These are phyloP conservation scores for Scheffersomyces lignosus DNA, from an alignment of 805 yeast genomes.

Conservation along the genomic window DNA sequence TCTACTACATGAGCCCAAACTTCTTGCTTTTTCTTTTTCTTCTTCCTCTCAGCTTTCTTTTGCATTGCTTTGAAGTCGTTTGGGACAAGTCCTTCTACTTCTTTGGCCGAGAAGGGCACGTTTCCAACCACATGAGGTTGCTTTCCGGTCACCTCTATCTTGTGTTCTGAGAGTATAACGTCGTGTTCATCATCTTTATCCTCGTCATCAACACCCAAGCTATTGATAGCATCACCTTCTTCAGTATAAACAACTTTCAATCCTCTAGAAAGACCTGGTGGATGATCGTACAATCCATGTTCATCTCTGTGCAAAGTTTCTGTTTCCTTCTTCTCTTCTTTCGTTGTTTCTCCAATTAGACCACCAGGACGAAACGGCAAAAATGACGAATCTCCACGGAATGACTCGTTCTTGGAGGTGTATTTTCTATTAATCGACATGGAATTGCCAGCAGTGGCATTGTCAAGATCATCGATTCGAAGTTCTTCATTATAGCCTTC, in stretches of 20 bases:
- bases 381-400: constrained; percentile 69
- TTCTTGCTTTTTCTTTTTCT: constrained; percentile 38
- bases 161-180: constrained; percentile 4
- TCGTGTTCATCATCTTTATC: constrained; percentile 4
- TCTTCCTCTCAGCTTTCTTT: constrained; percentile 21
- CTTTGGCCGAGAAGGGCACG: constrained; percentile 39
- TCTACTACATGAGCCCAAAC: constrained; percentile 97
- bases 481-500: constrained; percentile 58
- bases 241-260: constrained; percentile 31
- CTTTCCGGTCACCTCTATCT: constrained; percentile 2
- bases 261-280: constrained; percentile 83
- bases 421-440: constrained; percentile 70
- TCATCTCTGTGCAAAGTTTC: constrained; percentile 62
- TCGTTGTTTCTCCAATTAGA: constrained; percentile 16
- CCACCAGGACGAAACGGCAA: constrained; percentile 97
- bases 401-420: constrained; percentile 57
- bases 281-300: constrained; percentile 73
- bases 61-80: constrained; percentile 29
- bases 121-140: neutral
- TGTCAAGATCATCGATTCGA: constrained; percentile 43
- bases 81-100: constrained; percentile 46
- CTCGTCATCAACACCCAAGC: constrained; percentile 11
- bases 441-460: constrained; percentile 65
- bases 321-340: constrained; percentile 22
- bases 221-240: neutral